Percentiles rank a stretch among this genome's conserved stretches.
phyloP scores from a whole-genome alignment of 2,329 filamentous ascomycete genomes.

The Sordariomycetes sp. region DNA sequence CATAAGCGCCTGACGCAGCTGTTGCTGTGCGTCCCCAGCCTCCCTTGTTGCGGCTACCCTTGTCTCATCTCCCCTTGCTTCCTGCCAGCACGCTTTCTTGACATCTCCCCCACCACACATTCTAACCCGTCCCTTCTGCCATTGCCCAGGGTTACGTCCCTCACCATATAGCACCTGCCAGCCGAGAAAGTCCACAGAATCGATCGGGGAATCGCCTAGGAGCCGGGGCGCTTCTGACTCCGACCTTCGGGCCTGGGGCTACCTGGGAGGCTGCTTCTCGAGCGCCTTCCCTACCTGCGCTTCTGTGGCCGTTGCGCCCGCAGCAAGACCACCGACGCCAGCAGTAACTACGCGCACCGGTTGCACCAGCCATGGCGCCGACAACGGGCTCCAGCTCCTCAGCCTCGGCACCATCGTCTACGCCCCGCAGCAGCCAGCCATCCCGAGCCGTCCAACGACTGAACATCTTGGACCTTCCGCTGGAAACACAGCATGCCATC shows the following conservation, averaged over 20 bases:
- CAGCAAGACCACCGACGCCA: neutral
- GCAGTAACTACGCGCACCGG: neutral
- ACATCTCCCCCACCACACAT: neutral
- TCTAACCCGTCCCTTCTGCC: neutral
- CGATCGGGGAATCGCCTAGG: neutral
- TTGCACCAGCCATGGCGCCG: neutral
- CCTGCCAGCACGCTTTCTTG: neutral
- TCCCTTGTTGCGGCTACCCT: neutral
- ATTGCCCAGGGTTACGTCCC: neutral
- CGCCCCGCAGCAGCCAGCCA: neutral
- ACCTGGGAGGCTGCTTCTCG: neutral
- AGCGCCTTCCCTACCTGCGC: neutral
- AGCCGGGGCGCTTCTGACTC: neutral
- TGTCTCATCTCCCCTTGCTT: neutral
- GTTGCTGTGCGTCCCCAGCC: neutral
- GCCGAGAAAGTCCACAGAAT: neutral
- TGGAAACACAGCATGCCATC: constrained; percentile 38
- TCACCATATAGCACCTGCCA: neutral
- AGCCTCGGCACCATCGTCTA: constrained; percentile 3
- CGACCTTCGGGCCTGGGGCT: neutral
- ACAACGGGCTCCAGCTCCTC: constrained; percentile 5
- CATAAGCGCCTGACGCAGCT: neutral
- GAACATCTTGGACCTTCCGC: constrained; percentile 30
- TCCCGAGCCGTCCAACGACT: constrained; percentile 8
- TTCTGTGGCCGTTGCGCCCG: neutral